Percentiles rank a stretch among this genome's conserved stretches.
phyloP scores from a whole-genome alignment of 345 rosid genomes.

The Hevea brasiliensis region DNA sequence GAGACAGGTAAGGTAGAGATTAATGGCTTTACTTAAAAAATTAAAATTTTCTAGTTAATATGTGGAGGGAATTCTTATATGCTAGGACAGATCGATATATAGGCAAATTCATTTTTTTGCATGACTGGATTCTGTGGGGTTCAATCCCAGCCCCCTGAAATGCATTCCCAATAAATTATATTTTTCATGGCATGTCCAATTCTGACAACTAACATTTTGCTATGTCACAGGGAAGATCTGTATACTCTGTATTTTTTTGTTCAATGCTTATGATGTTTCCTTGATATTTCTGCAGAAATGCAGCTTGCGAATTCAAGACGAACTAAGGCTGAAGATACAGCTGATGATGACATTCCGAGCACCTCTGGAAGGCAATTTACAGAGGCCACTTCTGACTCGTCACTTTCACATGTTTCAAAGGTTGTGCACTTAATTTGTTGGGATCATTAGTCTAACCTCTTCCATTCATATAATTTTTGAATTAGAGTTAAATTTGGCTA shows the following conservation, averaged over 20 bases:
- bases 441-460: not conserved
- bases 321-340: conserved; percentile 54
- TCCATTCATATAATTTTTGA: not conserved
- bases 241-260: not conserved
- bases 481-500: not conserved
- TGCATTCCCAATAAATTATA: not conserved
- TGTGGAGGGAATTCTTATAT: not conserved
- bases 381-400: conserved; percentile 38
- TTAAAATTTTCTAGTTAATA: not conserved
- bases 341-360: conserved; percentile 72
- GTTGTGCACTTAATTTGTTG: conserved; percentile 27
- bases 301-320: conserved; percentile 78
- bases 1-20: conserved; percentile 65
- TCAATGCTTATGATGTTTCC: conserved; percentile 14
- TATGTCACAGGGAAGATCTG: too few relatives aligned
- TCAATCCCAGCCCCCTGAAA: not conserved
- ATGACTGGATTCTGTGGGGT: not conserved
- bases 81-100: not conserved
- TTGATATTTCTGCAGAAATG: conserved; percentile 51
- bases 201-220: not conserved
- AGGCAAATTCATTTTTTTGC: not conserved
- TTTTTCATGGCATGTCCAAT: not conserved
- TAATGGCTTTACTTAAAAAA: not conserved
- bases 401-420: conserved; percentile 41
- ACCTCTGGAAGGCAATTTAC: conserved; percentile 75